Percentiles rank a stretch among this genome's conserved stretches.
Evolutionary conservation across 1,284 basidiomycete species (phyloP).

Genomic region (Malassezia nana): DNA sequence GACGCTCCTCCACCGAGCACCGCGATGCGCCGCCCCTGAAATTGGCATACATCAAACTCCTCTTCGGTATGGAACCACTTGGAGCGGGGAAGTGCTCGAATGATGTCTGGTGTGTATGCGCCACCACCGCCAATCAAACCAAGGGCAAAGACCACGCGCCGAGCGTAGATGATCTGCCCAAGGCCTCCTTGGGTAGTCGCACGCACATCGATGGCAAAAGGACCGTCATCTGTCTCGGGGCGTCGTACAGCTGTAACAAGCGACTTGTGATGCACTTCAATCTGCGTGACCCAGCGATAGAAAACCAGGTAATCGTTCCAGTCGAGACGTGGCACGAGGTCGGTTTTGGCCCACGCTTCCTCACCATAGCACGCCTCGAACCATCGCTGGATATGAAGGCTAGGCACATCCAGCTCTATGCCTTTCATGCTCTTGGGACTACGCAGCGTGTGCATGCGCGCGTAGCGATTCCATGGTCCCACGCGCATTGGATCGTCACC

Average conservation of each 20-base stretch:
- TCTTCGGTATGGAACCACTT: constrained; percentile 10
- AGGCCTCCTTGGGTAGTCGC: not conserved
- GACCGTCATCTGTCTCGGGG: not conserved
- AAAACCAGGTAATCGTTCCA: constrained; percentile 13
- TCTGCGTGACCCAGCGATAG: constrained; percentile 7
- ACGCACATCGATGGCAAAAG: constrained; percentile 1
- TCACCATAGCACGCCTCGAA: constrained; percentile 13
- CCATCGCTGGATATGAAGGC: constrained; percentile 12
- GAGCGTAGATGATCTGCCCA: not conserved
- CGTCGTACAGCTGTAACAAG: constrained; percentile 3
- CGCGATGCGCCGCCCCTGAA: constrained; percentile 1
- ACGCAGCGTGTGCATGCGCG: constrained; percentile 11
- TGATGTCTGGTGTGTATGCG: not conserved
- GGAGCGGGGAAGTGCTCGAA: not conserved
- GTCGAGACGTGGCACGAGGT: constrained; percentile 9
- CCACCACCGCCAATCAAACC: constrained; percentile 8
- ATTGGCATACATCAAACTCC: constrained; percentile 2
- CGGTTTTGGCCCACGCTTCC: constrained; percentile 7
- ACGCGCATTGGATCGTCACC: constrained; percentile 7
- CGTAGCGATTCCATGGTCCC: constrained; percentile 9
- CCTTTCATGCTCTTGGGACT: constrained; percentile 14
- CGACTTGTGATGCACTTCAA: constrained; percentile 1
- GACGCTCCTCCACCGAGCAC: constrained; percentile 12
- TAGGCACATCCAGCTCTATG: constrained; percentile 11
- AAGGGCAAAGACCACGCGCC: constrained; percentile 7